Base-by-base conservation (phyloP, 495 filamentous ascomycete genomes). In the Friedmanniomyces endolithicus region DNA sequence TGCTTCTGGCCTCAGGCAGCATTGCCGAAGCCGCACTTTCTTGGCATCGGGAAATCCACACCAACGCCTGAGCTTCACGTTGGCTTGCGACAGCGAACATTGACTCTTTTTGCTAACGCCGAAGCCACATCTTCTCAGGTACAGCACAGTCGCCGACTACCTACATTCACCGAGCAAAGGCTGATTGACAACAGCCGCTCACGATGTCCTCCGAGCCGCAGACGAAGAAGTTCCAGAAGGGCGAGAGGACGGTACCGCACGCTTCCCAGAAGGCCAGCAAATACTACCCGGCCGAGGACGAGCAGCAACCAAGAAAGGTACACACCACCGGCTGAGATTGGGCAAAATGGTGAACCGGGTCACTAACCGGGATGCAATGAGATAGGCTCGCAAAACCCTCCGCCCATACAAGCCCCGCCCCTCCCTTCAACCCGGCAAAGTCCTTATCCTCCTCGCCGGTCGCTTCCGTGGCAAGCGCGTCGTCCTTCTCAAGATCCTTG, bases 391-490 rank as follows among this genome's bases (percentile, higher is more conserved):
- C 82, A 99, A 99, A 81, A 75, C 88, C 63, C 72, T 88, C 70
- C 88, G 87, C 63, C 77, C 88, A 56, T 79, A 89, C 67, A 83
- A 86, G 71, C 78, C 86, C 62, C 90, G 94, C 64, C 72, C 83
- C 64, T 83, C 85, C 60, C 90, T 99, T 66, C 76, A 83, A 70
- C 94, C 92, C 70, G 94, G 94, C 71, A 84, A 87, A 70, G 78
- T 97, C 67, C 83, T 99, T 67, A 97, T 99, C 74, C 87, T 99
- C 71, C 87, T 99, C 68, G 92, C 94, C 74, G 94, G 94, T 67
- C 92, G 94, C 69, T 99, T 97, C 87, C 92, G 94, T 67, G 94
- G 94, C 78, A 97, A 96, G 87, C 94, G 94, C 70, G 94, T 99
- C 68, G 78, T 99, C 69, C 89, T 95, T 72, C 86, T 99, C 72